Base-by-base conservation (phyloP, 2,329 filamentous ascomycete genomes). In the Penicillium sp. region DNA sequence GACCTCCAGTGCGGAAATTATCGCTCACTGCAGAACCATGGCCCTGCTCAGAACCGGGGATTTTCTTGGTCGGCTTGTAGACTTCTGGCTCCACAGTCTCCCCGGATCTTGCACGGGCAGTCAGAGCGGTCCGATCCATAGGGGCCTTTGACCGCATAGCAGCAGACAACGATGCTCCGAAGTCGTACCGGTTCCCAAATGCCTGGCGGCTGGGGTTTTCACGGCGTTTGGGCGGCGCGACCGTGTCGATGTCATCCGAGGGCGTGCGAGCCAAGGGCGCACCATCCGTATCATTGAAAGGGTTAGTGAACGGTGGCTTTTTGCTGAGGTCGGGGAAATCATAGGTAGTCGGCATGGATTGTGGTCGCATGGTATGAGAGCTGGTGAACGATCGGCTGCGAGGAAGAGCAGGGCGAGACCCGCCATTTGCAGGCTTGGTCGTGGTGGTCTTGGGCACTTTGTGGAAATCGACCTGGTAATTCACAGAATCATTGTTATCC, bases 141-240 rank as follows among this genome's bases (percentile, higher is more conserved):
- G 88, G 87, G 29, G 85, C 60, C 49, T 73, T 72, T 8, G 67
- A 87, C 68, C 88, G 86, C 70, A 93, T 88, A 13, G 91, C 92
- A 50, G 92, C 91, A 51, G 83, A 87, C 31, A 97, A 82, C 0
- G 94, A 97, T n/a, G 90, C 90, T 59, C 89, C 88, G 73, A 99
- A 97, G 77, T 97, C 93, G 72, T 99, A 99, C 52, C 94, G 89
- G 74, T 92, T 92, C 45, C 91, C 89, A 72, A 97, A 97, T 18
- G 88, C 89, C 66, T 89, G 86, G 61, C 83, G 85, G 72, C 67
- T 79, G 74, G 65, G 82, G 63, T 77, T 76, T 37, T 74, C 73
- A 38, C 77, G 76, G 22, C 72, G 77, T 40, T 75, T 70, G 18
- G 78, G 76, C 18, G 78, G 76, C 42, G 76, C 71, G 61, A 89